phyloP scores from a whole-genome alignment of 768 basidiomycete species.

The Cystofilobasidium macerans region DNA sequence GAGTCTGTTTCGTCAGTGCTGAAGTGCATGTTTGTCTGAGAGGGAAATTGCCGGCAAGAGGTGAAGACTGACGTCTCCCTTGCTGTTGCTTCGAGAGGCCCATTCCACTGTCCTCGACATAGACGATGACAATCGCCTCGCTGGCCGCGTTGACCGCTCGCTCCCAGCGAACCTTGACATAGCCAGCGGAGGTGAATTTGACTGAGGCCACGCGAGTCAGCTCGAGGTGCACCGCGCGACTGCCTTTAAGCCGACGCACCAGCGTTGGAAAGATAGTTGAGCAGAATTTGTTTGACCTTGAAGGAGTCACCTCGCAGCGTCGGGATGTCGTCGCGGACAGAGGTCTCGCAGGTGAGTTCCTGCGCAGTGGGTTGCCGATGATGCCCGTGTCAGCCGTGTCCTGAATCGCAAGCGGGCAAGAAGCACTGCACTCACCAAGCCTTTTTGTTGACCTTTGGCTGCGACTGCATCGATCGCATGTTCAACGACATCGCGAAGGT shows the following conservation, averaged over 20 bases:
- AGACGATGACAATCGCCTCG: not conserved
- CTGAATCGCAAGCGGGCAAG: too few species aligned
- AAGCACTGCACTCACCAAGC: too few species aligned
- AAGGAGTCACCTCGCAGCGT: conserved; percentile 1
- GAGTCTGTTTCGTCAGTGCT: too few species aligned
- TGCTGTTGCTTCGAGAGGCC: not conserved
- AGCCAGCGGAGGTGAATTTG: conserved; percentile 13
- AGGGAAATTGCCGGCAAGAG: too few species aligned
- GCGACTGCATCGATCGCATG: conserved; percentile 7
- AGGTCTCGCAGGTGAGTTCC: conserved; percentile 3
- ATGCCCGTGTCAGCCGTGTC: too few species aligned
- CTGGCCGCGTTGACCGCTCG: not conserved
- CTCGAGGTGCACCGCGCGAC: not conserved
- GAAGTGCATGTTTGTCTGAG: too few species aligned
- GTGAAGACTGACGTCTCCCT: not conserved
- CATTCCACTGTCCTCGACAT: not conserved
- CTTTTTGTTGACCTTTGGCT: not conserved
- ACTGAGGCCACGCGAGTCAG: not conserved
- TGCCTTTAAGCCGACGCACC: not conserved
- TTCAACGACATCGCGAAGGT: not conserved
- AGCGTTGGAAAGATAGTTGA: not conserved
- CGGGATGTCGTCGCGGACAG: not conserved
- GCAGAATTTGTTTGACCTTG: conserved; percentile 13
- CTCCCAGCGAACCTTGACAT: not conserved
- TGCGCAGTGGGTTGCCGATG: too few species aligned